Conservation (phyloP, 192 early-diverging fungal species). For the Podila horticola region DNA sequence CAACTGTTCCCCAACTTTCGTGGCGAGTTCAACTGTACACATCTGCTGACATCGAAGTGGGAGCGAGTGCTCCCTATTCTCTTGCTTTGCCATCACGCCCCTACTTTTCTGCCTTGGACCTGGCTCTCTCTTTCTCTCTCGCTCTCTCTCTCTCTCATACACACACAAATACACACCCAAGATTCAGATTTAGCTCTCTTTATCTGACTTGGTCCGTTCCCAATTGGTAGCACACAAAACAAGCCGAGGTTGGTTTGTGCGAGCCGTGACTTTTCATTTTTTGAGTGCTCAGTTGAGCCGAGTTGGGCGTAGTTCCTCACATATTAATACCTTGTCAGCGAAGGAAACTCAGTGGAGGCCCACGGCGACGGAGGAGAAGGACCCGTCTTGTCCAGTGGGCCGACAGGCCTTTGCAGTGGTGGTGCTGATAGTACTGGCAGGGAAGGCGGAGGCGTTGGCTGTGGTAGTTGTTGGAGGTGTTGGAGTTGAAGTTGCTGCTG, state of each 20-base stretch:
- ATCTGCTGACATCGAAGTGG: no score
- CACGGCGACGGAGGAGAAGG: constrained; percentile 8
- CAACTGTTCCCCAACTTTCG: no score
- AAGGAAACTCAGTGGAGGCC: constrained; percentile 28
- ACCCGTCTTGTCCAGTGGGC: constrained; percentile 18
- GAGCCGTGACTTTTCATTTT: neutral
- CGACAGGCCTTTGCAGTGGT: constrained; percentile 12
- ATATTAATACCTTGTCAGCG: constrained; percentile 36
- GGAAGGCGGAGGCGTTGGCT: constrained; percentile 2
- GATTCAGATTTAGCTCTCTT: neutral
- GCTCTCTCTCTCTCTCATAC: neutral
- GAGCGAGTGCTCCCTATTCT: no score
- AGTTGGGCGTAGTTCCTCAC: neutral
- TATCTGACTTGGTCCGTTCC: neutral
- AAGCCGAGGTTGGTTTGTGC: neutral
- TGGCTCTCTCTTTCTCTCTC: neutral
- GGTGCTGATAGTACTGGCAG: constrained; percentile 20
- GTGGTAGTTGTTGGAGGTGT: constrained; percentile 4
- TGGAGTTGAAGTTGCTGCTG: constrained; percentile 26
- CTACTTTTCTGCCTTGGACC: no score
- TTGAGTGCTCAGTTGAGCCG: neutral
- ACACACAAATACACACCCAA: neutral
- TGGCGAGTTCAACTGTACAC: no score
- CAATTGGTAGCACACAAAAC: neutral
- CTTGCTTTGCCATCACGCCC: no score